Evolutionary conservation across 306 rosid species (phyloP).

Genomic region (Dalbergia oliveri): DNA sequence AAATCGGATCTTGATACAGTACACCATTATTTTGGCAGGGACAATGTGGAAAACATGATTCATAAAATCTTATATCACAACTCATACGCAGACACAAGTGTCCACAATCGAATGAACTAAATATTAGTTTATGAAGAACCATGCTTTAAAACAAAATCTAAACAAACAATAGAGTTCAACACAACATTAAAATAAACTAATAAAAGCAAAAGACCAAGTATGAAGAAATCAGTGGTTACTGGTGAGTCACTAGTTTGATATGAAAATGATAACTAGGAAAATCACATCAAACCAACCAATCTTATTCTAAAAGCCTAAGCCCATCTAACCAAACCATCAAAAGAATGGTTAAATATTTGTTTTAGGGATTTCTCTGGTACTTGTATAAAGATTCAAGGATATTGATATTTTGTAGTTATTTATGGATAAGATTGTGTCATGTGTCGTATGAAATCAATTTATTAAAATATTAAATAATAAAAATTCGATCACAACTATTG

Average conservation of each 20-base stretch:
- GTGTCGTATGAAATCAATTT: too few species aligned
- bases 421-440: too few species aligned
- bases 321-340: conserved; percentile 44
- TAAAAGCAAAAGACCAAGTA: neutral
- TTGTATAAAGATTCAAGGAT: too few species aligned
- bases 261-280: neutral
- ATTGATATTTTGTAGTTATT: too few species aligned
- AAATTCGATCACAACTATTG: too few species aligned
- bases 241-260: neutral
- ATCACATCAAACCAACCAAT: conserved; percentile 47
- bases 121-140: conserved; percentile 35
- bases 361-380: too few species aligned
- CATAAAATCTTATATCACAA: conserved; percentile 34
- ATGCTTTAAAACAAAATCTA: conserved; percentile 52
- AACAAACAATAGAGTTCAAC: conserved; percentile 41
- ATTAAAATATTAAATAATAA: too few species aligned
- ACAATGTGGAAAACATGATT: conserved; percentile 37
- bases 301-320: conserved; percentile 49
- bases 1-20: neutral
- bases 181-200: neutral
- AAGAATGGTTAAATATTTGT: neutral
- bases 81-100: conserved; percentile 24
- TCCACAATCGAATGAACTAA: conserved; percentile 36
- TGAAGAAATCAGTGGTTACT: conserved; percentile 12
- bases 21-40: conserved; percentile 12